Evolutionary conservation across 306 rosid genomes (phyloP), one percentile per base, ranked within the genome.

Genomic region (Begonia fuchsioides): DNA sequence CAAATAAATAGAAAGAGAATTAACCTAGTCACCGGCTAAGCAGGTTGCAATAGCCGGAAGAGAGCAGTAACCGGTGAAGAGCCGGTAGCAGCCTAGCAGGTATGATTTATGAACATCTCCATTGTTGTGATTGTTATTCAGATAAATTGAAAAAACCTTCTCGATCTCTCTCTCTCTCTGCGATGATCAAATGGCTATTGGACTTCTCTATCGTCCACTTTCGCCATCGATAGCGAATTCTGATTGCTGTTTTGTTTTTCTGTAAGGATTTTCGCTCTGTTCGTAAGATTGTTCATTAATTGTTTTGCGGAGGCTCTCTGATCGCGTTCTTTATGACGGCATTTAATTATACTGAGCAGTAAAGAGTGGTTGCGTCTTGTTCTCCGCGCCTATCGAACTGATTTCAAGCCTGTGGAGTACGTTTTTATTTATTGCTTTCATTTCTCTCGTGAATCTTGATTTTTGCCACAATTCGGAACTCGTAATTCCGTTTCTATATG

Each of bases 31-130:
- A 20, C 1, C 6, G 32, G 32, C 32, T 3, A 20, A 20, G 32
- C 32, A 20, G 32, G 32, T 20, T 20, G 6, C 32, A 3, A 20
- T 20, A 7, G 6, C 32, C 3, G 32, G 32, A 7, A 20, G 32
- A 45, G 39, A 11, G 35, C 10, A 39, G 47, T 11, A 53, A 32
- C 61, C 74, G 44, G 78, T 62, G 38, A 12, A 13, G 56, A 44
- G 18, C 76, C 78, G 90, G 79, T 74, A 40, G 55, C 65, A 38
- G 67, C 82, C 71, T 43, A 32, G n/a, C 20, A 15, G 43, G 13
- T n/a, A n/a, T n/a, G n/a, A n/a, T n/a, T n/a, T n/a, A 50, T 50
- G 67, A 47, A 19, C 3, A 17, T 5, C 12, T 13, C 60, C 75
- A 72, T 77, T 58, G 74, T 81, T 71, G 67, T 19, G 26, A n/a